Evolutionary conservation across 2,329 filamentous ascomycete species (phyloP), one percentile per base, ranked within the genome.

Genomic region (Phyllosticta citribraziliensis): DNA sequence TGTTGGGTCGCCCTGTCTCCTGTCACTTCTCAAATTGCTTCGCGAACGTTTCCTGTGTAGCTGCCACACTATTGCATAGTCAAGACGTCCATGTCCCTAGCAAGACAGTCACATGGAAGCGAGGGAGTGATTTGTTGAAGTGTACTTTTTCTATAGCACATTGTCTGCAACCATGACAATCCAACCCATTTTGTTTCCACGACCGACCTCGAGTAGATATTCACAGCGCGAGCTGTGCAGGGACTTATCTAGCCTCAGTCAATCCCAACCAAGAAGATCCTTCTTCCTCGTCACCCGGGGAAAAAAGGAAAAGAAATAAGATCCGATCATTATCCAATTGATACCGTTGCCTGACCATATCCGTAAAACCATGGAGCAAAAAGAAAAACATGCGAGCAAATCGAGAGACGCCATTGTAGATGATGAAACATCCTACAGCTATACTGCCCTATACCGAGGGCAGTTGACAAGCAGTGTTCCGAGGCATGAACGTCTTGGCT

Each of bases 341-440:
- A 40, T 40, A 40, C 33, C 33, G 33, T 40, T 40, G 1, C 33
- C 33, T 12, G 11, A 14, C 33, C 33, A 40, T 40, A 40, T 17
- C 33, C 33, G 14, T 40, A 40, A 30, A 30, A 12, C 33, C 9
- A 12, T 40, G 33, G 14, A 40, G 33, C 14, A 40, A 40, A 35
- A 35, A 40, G 10, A 17, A 40, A 40, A 40, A 12, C 33, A 40
- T 40, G 33, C 33, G 33, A 40, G 33, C 33, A 40, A 14, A 40
- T 40, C 11, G 33, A 40, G 14, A 40, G 14, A 40, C 17, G 33
- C 14, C 33, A 14, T 59, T 40, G 57, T 58, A 24, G 57, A 55
- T 55, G 57, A 59, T 59, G 47, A 59, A 59, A 59, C 57, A 59
- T 54, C 57, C 19, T 59, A 59, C 57, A 55, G 27, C 22, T 33